Evolutionary conservation across 1,139 yeast genomes (phyloP), one percentile per base, ranked within the genome.

Genomic region (Yamadazyma atmosphaerica): DNA sequence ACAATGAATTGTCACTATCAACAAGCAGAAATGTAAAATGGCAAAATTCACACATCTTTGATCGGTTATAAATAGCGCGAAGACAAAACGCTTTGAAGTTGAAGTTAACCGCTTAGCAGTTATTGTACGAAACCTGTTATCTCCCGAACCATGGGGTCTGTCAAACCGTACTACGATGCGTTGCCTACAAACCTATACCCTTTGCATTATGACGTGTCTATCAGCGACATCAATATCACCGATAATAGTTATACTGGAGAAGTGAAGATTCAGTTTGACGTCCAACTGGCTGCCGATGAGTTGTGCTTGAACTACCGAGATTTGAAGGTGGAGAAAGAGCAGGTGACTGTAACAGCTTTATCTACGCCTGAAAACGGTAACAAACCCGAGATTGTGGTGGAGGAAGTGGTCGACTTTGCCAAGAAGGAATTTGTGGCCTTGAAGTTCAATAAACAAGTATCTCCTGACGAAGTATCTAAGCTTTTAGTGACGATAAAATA

Each of bases 121-220:
- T n/a, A n/a, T n/a, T n/a, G n/a, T n/a, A n/a, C n/a, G n/a, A n/a
- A n/a, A n/a, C n/a, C n/a, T n/a, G n/a, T n/a, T n/a, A n/a, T n/a
- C n/a, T n/a, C n/a, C n/a, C n/a, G n/a, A n/a, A n/a, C n/a, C n/a
- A 28, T 28, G 31, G 31, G 21, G 4, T 16, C 31, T 32, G 18
- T 34, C 6, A 39, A 37, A 27, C 62, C 62, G 4, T 61, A 61
- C 42, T 61, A 61, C 41, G 75, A 75, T 46, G 74, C 78, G 2
- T 60, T 77, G 37, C 81, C 82, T 4, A 42, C 60, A 4, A 40
- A 52, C 15, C 61, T 75, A 43, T 54, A 55, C 34, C 81, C 83
- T 2, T 34, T 45, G 4, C 74, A 73, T 50, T 77, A 77, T 46
- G 65, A 66, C 29, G 45, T 77, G 12, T 58, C 68, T 4, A 55